Conservation (phyloP, 176 grass and related monocot genomes). For the Calamus simplicifolius region DNA sequence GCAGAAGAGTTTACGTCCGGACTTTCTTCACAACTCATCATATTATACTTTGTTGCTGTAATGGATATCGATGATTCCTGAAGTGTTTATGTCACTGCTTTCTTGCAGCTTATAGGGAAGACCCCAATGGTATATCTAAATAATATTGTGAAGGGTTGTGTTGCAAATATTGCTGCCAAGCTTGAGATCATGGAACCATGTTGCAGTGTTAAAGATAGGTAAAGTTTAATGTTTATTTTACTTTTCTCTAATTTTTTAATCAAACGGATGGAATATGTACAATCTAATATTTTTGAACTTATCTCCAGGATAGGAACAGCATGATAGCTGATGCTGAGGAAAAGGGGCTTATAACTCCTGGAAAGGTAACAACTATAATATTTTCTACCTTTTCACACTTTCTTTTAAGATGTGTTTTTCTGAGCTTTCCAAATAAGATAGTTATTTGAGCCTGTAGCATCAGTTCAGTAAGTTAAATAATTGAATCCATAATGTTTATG, state of each 20-base stretch:
- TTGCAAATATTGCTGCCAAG: constrained; percentile 79
- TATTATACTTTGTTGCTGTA: too few species aligned
- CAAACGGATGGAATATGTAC: too few species aligned
- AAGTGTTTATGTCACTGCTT: constrained; percentile 4
- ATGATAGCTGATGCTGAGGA: constrained; percentile 85
- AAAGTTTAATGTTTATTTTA: not conserved
- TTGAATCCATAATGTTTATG: not conserved
- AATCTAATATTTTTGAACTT: not conserved
- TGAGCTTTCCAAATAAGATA: too few species aligned
- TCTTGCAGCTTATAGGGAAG: constrained; percentile 82
- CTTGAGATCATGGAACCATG: constrained; percentile 99
- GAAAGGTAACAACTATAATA: constrained; percentile 46
- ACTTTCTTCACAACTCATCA: too few species aligned
- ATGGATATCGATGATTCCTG: too few species aligned
- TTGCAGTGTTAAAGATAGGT: constrained; percentile 98
- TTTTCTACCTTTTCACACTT: not conserved
- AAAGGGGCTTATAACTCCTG: constrained; percentile 74
- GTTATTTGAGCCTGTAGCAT: too few species aligned
- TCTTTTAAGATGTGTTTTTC: too few species aligned
- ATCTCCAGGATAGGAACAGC: constrained; percentile 80
- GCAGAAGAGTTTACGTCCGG: too few species aligned
- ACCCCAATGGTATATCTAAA: constrained; percentile 97
- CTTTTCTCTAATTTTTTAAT: not conserved
- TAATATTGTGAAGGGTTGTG: constrained; percentile 67
- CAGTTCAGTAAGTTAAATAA: too few species aligned